Evolutionary conservation across 2,329 filamentous ascomycete genomes (phyloP).

Genomic region (Ophiosphaerella herpotricha): DNA sequence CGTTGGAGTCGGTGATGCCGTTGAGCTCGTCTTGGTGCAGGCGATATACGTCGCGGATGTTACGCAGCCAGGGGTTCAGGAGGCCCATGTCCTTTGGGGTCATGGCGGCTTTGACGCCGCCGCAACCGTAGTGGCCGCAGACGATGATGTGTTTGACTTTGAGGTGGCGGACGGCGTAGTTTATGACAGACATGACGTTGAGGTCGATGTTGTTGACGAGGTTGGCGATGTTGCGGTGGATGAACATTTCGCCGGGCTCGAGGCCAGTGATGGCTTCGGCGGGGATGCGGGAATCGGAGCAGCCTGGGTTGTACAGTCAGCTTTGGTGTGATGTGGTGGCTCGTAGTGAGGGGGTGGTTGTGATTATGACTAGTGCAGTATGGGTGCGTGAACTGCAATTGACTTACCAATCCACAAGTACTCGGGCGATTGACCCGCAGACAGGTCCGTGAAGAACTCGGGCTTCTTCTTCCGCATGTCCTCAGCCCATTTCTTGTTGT

Average conservation of each 20-base stretch:
- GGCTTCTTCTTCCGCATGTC: slow-evolving; percentile 64
- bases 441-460: slow-evolving; percentile 67
- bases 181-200: slow-evolving; percentile 48
- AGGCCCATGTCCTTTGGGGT: slow-evolving; percentile 71
- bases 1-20: slow-evolving; percentile 28
- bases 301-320: slow-evolving; percentile 26
- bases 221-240: slow-evolving; percentile 44
- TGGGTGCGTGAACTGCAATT: background rate
- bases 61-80: slow-evolving; percentile 74
- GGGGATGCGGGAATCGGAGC: slow-evolving; percentile 47
- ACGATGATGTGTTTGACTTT: slow-evolving; percentile 71
- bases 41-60: slow-evolving; percentile 75
- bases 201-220: slow-evolving; percentile 48
- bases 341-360: background rate
- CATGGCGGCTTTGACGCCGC: slow-evolving; percentile 66
- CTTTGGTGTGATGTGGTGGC: too few species aligned
- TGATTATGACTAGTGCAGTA: slow-evolving; percentile 1
- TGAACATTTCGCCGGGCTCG: slow-evolving; percentile 41
- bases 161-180: slow-evolving; percentile 48
- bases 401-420: slow-evolving; percentile 60
- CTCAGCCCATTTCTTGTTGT: slow-evolving; percentile 69
- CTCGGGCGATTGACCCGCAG: slow-evolving; percentile 68
- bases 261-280: slow-evolving; percentile 49
- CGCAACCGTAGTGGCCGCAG: slow-evolving; percentile 71
- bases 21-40: slow-evolving; percentile 73